A percentile compares a stretch with the other conserved stretches of the same genome.
phyloP scores from a whole-genome alignment of 257 asterid species.

The Leonotis leonurus region DNA sequence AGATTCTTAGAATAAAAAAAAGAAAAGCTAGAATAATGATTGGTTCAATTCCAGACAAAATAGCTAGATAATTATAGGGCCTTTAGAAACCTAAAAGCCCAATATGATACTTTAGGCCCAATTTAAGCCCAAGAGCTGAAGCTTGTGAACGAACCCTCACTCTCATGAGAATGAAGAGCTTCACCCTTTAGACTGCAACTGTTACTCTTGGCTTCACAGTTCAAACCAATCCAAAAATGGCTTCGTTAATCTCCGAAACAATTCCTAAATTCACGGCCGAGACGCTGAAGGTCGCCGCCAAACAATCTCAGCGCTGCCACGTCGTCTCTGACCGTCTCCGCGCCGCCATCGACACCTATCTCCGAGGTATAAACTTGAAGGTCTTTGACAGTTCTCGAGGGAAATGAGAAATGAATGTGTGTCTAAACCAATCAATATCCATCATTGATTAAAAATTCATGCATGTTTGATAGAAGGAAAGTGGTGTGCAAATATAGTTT shows the following conservation, averaged over 20 bases:
- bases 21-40: too few relatives aligned
- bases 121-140: too few relatives aligned
- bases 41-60: too few relatives aligned
- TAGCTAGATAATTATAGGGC: too few relatives aligned
- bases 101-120: too few relatives aligned
- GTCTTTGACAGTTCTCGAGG: neutral
- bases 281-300: constrained; percentile 82
- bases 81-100: too few relatives aligned
- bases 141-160: too few relatives aligned
- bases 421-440: neutral
- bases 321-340: constrained; percentile 70
- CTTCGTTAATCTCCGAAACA: constrained; percentile 47
- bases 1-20: too few relatives aligned
- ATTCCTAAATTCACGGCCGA: constrained; percentile 76
- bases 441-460: neutral
- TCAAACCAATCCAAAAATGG: constrained; percentile 29
- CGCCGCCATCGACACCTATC: constrained; percentile 59
- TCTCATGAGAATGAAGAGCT: too few relatives aligned
- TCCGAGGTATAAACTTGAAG: constrained; percentile 42
- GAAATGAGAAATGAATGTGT: neutral
- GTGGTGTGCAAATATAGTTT: neutral
- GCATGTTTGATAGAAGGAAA: neutral
- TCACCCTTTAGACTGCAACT: too few relatives aligned
- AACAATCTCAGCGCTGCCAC: constrained; percentile 75
- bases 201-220: too few relatives aligned